These are phyloP conservation scores for Thyridium curvatum DNA, from an alignment of 2,329 filamentous ascomycete species.

Conservation along the genomic window DNA sequence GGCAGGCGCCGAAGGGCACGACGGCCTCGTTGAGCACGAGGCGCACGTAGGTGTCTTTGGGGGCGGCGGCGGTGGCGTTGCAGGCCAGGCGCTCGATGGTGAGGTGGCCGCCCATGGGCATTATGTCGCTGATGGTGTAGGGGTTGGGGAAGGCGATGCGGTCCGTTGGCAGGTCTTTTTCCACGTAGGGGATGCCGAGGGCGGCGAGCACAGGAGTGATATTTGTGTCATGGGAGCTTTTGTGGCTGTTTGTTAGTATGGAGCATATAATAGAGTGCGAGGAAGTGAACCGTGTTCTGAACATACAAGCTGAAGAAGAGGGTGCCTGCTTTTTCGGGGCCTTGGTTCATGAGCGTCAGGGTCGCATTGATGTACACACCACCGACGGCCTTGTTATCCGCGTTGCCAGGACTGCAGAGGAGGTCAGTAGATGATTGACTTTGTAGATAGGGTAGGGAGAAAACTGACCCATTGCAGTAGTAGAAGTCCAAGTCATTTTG, in stretches of 20 bases:
- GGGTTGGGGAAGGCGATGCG: conserved; percentile 5
- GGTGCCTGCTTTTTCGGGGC: conserved; percentile 3
- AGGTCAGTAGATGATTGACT: no score
- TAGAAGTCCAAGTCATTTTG: no score
- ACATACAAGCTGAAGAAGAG: conserved; percentile 7
- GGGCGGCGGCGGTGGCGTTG: conserved; percentile 3
- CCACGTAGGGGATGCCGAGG: conserved; percentile 3
- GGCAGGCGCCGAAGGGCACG: no score
- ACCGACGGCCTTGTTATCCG: conserved; percentile 9
- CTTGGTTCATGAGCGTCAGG: conserved; percentile 5
- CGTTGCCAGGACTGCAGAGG: conserved; percentile 1
- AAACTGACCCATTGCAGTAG: no score
- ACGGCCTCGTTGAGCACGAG: no score
- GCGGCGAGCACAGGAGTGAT: conserved; percentile 10
- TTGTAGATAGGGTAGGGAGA: no score
- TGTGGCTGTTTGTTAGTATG: no score
- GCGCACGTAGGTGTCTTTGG: no score
- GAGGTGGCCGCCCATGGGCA: no score
- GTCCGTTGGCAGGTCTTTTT: background rate
- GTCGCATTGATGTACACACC: conserved; percentile 8
- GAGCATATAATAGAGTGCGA: no score
- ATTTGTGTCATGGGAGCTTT: conserved; percentile 9
- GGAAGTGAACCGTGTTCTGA: no score
- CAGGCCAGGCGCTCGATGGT: no score
- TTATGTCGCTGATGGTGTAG: conserved; percentile 2